Percentiles rank a stretch among this genome's conserved stretches.
phyloP scores from a whole-genome alignment of 73 alveolate genomes.

The Paramecium octaurelia region DNA sequence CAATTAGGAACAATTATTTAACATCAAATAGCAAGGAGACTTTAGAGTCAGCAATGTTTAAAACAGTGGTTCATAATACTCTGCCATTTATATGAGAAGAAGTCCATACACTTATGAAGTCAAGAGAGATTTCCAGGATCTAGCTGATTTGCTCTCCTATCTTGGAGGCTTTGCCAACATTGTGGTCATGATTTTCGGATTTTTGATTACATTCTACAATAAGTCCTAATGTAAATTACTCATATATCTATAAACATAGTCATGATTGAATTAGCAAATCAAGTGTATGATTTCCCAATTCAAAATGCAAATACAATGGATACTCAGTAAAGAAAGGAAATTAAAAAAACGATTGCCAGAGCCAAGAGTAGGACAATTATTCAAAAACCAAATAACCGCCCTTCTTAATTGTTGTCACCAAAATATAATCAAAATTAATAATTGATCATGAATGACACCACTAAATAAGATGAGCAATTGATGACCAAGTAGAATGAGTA shows the following conservation, averaged over 20 bases:
- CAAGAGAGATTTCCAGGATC: background rate
- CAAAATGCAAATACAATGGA: background rate
- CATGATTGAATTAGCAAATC: constrained; percentile 18
- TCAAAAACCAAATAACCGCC: background rate
- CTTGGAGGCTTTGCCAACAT: constrained; percentile 12
- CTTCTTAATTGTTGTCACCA: background rate
- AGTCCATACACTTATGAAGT: constrained; percentile 4
- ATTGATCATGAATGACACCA: background rate
- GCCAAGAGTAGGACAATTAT: background rate
- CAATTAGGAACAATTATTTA: background rate
- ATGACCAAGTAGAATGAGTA: background rate
- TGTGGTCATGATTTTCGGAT: background rate
- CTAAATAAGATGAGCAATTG: background rate
- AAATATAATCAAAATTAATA: background rate
- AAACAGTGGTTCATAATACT: background rate
- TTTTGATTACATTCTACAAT: background rate
- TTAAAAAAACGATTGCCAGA: background rate
- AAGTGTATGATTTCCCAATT: background rate
- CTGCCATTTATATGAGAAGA: constrained; percentile 17
- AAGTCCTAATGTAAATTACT: background rate
- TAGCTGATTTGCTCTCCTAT: constrained; percentile 23
- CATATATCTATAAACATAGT: background rate
- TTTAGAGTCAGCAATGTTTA: background rate
- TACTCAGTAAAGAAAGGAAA: background rate
- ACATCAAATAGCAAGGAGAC: background rate